Evolutionary conservation across 139 green algal genomes (phyloP).

Genomic region (Coelastrella sp.): DNA sequence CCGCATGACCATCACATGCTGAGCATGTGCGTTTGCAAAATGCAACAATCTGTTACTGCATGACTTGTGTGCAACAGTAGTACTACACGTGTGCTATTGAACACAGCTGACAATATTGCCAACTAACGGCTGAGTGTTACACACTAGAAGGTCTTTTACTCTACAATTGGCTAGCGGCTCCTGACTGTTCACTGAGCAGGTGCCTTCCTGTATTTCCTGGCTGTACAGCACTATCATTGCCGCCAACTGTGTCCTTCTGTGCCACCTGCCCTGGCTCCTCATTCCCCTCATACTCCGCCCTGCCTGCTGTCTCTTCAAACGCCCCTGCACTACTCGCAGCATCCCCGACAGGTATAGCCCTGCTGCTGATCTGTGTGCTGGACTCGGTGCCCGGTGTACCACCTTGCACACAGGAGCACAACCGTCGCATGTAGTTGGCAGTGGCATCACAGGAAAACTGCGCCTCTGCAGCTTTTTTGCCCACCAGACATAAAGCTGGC

Average conservation of each 20-base stretch:
- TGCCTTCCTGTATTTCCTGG: not conserved
- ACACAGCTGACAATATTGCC: too few species aligned
- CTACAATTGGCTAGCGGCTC: not conserved
- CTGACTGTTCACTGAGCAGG: not conserved
- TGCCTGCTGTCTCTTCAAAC: not conserved
- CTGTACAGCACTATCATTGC: not conserved
- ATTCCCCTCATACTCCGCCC: not conserved
- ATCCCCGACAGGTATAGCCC: not conserved
- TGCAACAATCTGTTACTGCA: too few species aligned
- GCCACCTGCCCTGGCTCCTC: not conserved
- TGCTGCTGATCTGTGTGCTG: conserved; percentile 1
- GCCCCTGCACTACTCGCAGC: not conserved
- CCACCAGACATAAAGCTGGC: conserved; percentile 74
- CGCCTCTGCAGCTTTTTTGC: not conserved
- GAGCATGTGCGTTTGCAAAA: too few species aligned
- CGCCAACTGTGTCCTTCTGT: not conserved
- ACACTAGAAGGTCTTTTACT: too few species aligned
- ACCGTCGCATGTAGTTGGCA: conserved; percentile 53
- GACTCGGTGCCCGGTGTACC: not conserved
- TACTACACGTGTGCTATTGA: too few species aligned
- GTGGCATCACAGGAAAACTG: conserved; percentile 52
- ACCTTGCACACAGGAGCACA: conserved; percentile 63
- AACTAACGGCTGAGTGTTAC: too few species aligned
- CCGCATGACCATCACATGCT: too few species aligned
- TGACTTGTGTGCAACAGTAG: too few species aligned